Base-by-base conservation (phyloP, 768 basidiomycete species). In the Trametes cingulata region DNA sequence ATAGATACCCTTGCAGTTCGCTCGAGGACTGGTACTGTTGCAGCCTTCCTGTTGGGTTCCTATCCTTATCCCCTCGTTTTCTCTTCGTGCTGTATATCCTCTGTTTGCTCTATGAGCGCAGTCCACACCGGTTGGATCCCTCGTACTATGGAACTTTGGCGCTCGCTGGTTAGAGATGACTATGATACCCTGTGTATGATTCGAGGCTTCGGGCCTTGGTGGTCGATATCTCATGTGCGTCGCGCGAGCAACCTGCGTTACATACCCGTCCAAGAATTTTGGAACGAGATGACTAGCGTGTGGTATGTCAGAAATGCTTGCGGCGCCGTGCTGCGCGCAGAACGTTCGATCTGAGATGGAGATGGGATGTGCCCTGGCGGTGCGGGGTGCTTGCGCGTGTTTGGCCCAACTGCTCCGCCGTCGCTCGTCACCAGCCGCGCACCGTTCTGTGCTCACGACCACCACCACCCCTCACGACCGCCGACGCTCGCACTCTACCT, bases 341-440 rank as follows among this genome's bases (percentile, higher is more conserved):
- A 35, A 43, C 7, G 40, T 43, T 54, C 42, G 52, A 35, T 17
- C 33, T n/a, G 37, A 14, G 33, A 19, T 20, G 46, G 53, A 27
- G 8, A 42, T 10, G 17, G 6, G 22, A 2, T 10, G 41, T 54
- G 29, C n/a, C 39, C 53, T 41, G 53, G 61, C 61, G 27, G 56
- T 58, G 61, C 61, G 56, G 61, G 56, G 50, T 62, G 61, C 61
- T 63, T 63, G 61, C 48, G 61, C 61, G 46, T 63, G 61, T 63
- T 63, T 63, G 61, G 61, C 52, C 35, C 37, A 47, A 43, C 51
- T 36, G 46, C 52, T 53, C 52, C 61, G 61, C 59, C 61, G 52
- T 54, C 56, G 46, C 56, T 49, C 61, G 61, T 63, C 56, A 63
- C 61, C 61, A 56, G 61, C 61, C 55, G 61, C 43, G 48, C 51